These are phyloP conservation scores for Erodium maritimum DNA, from an alignment of 345 rosid species.

Conservation along the genomic window DNA sequence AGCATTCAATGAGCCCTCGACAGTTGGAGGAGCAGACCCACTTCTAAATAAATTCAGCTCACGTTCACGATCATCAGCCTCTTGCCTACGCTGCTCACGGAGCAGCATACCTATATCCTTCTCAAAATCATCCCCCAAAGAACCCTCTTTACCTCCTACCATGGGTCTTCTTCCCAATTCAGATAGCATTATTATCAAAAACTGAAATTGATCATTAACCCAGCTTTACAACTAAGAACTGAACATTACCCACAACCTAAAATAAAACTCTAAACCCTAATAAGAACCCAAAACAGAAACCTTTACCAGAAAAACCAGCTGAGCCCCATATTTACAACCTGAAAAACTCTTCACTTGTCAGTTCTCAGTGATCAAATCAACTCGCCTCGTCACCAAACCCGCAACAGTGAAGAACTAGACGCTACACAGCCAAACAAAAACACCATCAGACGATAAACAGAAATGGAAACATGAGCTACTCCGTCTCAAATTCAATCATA, in stretches of 20 bases:
- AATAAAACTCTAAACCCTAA: constrained; percentile 15
- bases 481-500: too few relatives aligned
- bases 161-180: constrained; percentile 53
- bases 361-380: constrained; percentile 24
- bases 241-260: constrained; percentile 12
- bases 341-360: constrained; percentile 12
- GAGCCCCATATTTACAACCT: constrained; percentile 23
- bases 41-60: constrained; percentile 62
- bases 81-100: constrained; percentile 31
- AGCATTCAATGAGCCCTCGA: constrained; percentile 70
- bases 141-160: constrained; percentile 51
- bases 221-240: not conserved
- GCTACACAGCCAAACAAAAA: too few relatives aligned
- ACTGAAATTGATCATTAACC: constrained; percentile 22
- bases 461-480: too few relatives aligned
- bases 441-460: too few relatives aligned
- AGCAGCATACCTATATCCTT: constrained; percentile 47
- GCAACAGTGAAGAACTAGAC: too few relatives aligned
- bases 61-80: constrained; percentile 41
- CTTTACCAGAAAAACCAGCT: constrained; percentile 9
- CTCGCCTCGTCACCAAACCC: not conserved
- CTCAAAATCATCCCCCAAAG: constrained; percentile 68
- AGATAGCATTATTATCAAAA: constrained; percentile 38
- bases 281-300: constrained; percentile 15
- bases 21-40: constrained; percentile 93